phyloP scores from a whole-genome alignment of 2,329 filamentous ascomycete species.

The Hymenoscyphus infarciens region DNA sequence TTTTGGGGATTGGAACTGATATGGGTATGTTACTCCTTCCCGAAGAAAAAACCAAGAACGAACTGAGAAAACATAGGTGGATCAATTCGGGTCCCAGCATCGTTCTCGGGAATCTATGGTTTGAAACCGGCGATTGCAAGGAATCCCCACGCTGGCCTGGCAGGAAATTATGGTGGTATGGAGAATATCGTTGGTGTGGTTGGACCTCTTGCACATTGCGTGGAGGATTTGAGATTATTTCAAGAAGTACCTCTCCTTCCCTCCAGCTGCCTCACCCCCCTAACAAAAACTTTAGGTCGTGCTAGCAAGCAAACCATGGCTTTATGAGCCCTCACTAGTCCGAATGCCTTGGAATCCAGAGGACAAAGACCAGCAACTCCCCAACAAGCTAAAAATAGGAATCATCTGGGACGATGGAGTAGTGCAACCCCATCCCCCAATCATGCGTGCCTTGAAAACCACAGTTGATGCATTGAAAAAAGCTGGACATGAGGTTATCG shows the following conservation, averaged over 20 bases:
- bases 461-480: slow-evolving; percentile 29
- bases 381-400: slow-evolving; percentile 35
- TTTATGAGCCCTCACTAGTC: slow-evolving; percentile 34
- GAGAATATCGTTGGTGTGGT: slow-evolving; percentile 30
- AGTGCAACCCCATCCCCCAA: slow-evolving; percentile 36
- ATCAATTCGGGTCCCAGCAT: slow-evolving; percentile 40
- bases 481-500: slow-evolving; percentile 40
- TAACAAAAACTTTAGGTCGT: neutral
- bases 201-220: slow-evolving; percentile 35
- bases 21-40: slow-evolving; percentile 15
- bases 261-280: neutral
- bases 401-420: slow-evolving; percentile 35
- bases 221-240: slow-evolving; percentile 34
- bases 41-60: too few relatives aligned
- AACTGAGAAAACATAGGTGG: slow-evolving; percentile 34
- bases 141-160: slow-evolving; percentile 34
- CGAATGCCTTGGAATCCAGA: slow-evolving; percentile 36
- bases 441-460: slow-evolving; percentile 33
- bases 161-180: slow-evolving; percentile 34
- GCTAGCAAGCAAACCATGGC: slow-evolving; percentile 31
- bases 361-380: slow-evolving; percentile 9
- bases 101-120: slow-evolving; percentile 34
- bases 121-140: slow-evolving; percentile 22
- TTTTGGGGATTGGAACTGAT: slow-evolving; percentile 42
- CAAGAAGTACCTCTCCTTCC: slow-evolving; percentile 21